Conservation (phyloP, 1,139 yeast genomes). For the Yamadazyma trypodendri region DNA sequence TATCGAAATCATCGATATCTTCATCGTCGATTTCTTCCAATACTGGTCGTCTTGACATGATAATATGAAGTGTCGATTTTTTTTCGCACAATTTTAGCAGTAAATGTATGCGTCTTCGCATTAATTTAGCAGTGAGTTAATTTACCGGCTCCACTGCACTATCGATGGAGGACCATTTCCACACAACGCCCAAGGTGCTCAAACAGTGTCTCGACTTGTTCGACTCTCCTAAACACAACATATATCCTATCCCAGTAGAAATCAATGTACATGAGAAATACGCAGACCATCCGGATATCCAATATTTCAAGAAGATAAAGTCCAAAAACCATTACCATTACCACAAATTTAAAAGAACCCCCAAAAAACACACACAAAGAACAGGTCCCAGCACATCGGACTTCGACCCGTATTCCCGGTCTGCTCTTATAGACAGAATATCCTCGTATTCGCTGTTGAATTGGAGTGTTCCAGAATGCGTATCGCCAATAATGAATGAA, state of each 20-base stretch:
- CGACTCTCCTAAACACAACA: slow-evolving; percentile 20
- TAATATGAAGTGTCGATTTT: slow-evolving; percentile 3
- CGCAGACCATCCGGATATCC: slow-evolving; percentile 37
- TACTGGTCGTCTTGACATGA: slow-evolving; percentile 60
- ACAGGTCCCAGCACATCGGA: slow-evolving; percentile 15
- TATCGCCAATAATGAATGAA: slow-evolving; percentile 23
- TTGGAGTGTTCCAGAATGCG: slow-evolving; percentile 31
- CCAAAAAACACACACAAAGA: slow-evolving; percentile 12
- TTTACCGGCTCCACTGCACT: too few species aligned
- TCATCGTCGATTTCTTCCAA: slow-evolving; percentile 86
- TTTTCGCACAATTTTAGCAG: neutral
- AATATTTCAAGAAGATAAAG: slow-evolving; percentile 37
- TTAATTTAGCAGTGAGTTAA: too few species aligned
- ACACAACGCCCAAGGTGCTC: slow-evolving; percentile 27
- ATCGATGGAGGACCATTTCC: too few species aligned
- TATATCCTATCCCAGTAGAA: slow-evolving; percentile 15
- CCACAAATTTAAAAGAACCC: slow-evolving; percentile 28
- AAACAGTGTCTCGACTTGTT: slow-evolving; percentile 29
- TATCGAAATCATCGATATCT: slow-evolving; percentile 87
- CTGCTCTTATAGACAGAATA: slow-evolving; percentile 27
- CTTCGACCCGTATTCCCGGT: slow-evolving; percentile 38
- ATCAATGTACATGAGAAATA: slow-evolving; percentile 14
- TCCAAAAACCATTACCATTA: slow-evolving; percentile 36
- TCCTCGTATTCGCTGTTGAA: slow-evolving; percentile 32
- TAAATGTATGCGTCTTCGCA: neutral